These are phyloP conservation scores for Fusarium camptoceras DNA, from an alignment of 2,329 filamentous ascomycete genomes.

Conservation along the genomic window DNA sequence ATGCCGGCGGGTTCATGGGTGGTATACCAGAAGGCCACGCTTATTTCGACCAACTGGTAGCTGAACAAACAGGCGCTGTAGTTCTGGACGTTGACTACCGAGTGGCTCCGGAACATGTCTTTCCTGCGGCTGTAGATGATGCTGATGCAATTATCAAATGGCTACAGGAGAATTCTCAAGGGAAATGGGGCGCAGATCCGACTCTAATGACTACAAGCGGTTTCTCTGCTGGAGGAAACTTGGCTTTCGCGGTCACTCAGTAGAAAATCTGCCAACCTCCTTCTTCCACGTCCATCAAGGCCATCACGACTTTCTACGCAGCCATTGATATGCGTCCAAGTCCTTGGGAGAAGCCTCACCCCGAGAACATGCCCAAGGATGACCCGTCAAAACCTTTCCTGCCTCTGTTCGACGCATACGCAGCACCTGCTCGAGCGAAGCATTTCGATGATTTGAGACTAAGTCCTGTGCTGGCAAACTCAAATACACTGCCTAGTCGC, in stretches of 20 bases:
- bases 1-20: neutral
- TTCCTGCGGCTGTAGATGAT: constrained; percentile 62
- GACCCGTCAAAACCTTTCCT: neutral
- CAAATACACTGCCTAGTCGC: neutral
- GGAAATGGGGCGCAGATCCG: neutral
- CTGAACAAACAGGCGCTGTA: constrained; percentile 53
- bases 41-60: neutral
- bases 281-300: neutral
- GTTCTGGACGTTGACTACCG: constrained; percentile 64
- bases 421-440: neutral
- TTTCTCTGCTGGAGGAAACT: neutral
- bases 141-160: constrained; percentile 57
- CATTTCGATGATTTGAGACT: constrained; percentile 51
- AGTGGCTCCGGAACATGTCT: constrained; percentile 63
- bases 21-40: neutral
- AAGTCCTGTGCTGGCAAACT: constrained; percentile 45
- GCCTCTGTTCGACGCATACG: neutral
- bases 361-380: neutral
- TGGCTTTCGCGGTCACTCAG: neutral
- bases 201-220: neutral
- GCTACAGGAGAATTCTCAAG: constrained; percentile 40
- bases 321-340: neutral
- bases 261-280: neutral
- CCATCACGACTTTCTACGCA: neutral
- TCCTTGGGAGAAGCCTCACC: neutral